These are phyloP conservation scores for Ettlia oleoabundans DNA, from an alignment of 139 green algal genomes.

Conservation along the genomic window DNA sequence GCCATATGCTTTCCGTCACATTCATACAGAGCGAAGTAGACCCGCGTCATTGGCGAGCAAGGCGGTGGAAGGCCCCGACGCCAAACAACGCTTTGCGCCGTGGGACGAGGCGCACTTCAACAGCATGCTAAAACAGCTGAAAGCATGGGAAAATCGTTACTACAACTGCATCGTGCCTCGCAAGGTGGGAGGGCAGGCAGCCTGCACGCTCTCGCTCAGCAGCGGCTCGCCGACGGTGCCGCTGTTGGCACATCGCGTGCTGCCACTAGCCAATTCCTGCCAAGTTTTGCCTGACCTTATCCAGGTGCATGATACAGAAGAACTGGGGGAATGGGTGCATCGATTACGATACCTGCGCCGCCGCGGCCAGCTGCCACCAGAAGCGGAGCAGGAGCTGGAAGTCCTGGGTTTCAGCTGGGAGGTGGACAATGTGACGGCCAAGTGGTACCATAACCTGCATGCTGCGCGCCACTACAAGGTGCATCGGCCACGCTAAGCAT, in stretches of 20 bases:
- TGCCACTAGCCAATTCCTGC: neutral
- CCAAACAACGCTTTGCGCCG: too few species aligned
- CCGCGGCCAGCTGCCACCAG: conserved; percentile 24
- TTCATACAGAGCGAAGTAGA: too few species aligned
- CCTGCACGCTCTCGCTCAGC: too few species aligned
- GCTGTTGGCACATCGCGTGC: too few species aligned
- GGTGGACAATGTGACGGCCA: conserved; percentile 41
- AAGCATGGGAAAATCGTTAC: conserved; percentile 40
- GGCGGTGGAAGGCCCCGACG: too few species aligned
- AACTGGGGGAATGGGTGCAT: conserved; percentile 52
- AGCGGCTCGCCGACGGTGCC: too few species aligned
- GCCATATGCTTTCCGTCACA: too few species aligned
- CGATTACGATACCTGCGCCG: conserved; percentile 18
- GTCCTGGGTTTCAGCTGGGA: conserved; percentile 49
- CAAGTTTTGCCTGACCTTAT: neutral
- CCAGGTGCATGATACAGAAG: conserved; percentile 40
- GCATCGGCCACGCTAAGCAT: too few species aligned
- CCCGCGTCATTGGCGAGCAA: too few species aligned
- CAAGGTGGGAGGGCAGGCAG: neutral
- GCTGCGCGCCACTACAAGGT: conserved; percentile 37
- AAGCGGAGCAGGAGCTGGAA: conserved; percentile 34
- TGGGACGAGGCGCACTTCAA: conserved; percentile 18
- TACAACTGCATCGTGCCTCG: conserved; percentile 50
- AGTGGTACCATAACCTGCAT: conserved; percentile 50
- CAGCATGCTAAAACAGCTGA: conserved; percentile 39